These are phyloP conservation scores for Thermochaetoides dissita DNA, from an alignment of 2,329 filamentous ascomycete genomes.

Conservation along the genomic window DNA sequence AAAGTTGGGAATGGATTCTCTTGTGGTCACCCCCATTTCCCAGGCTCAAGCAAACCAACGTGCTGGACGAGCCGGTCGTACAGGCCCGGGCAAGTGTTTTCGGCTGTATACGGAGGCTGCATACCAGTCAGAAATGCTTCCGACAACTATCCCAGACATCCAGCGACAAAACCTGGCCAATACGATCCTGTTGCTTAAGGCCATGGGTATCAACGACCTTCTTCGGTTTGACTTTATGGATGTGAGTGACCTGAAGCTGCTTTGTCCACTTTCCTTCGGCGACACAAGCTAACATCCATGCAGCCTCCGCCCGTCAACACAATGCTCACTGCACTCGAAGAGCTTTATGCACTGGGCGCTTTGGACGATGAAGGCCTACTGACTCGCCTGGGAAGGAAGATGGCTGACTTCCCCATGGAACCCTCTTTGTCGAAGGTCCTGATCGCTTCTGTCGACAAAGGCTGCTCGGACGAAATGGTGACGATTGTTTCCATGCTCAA, in stretches of 20 bases:
- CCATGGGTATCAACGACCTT: constrained; percentile 97
- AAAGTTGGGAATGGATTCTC: constrained; percentile 92
- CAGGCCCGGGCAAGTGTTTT: constrained; percentile 92
- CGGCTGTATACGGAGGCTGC: constrained; percentile 89
- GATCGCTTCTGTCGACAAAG: constrained; percentile 72
- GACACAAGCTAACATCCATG: not conserved
- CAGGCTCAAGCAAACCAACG: constrained; percentile 94
- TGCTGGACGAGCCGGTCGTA: constrained; percentile 82
- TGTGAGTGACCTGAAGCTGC: constrained; percentile 7
- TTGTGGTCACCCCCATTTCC: constrained; percentile 90
- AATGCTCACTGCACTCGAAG: constrained; percentile 90
- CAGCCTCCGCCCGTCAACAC: constrained; percentile 83
- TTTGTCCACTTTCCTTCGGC: too few species aligned
- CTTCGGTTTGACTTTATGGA: constrained; percentile 99
- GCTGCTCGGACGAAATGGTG: constrained; percentile 86
- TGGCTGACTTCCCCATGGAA: constrained; percentile 98
- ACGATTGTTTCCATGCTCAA: constrained; percentile 92
- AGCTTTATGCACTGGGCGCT: constrained; percentile 81
- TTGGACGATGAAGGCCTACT: constrained; percentile 90
- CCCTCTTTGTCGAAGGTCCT: constrained; percentile 81
- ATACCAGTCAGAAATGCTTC: constrained; percentile 92
- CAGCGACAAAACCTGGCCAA: constrained; percentile 85
- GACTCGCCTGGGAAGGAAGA: constrained; percentile 82
- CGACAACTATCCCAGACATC: constrained; percentile 91
- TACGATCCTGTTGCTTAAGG: constrained; percentile 95